Conservation (phyloP, 2,329 filamentous ascomycete species). For the Trichophyton schoenleinii region DNA sequence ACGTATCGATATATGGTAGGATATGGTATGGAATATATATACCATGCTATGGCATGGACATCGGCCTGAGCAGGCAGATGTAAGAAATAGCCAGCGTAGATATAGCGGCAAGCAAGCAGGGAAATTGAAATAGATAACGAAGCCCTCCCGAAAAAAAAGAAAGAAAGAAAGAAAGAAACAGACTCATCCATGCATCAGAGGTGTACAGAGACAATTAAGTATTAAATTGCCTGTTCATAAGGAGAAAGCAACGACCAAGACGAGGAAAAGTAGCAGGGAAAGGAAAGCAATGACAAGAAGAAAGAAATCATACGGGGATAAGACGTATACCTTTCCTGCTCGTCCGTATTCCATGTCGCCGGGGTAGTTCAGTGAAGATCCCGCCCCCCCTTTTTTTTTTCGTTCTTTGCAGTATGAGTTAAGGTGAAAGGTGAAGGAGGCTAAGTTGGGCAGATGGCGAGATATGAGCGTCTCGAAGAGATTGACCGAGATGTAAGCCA, state of each 20-base stretch:
- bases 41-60: neutral
- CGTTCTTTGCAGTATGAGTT: neutral
- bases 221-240: slow-evolving; percentile 1
- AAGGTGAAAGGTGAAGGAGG: neutral
- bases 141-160: neutral
- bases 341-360: slow-evolving; percentile 2
- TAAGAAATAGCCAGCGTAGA: neutral
- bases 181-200: slow-evolving; percentile 1
- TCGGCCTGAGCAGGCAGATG: neutral
- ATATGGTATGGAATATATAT: slow-evolving; percentile 1
- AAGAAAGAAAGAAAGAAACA: neutral
- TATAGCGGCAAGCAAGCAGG: neutral
- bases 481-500: neutral
- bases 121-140: neutral
- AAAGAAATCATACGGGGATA: neutral
- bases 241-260: neutral
- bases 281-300: neutral
- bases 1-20: neutral
- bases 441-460: neutral
- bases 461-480: neutral
- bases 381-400: neutral
- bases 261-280: neutral
- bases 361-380: neutral
- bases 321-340: neutral
- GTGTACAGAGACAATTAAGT: slow-evolving; percentile 2